Base-by-base conservation (phyloP, 176 grass and related monocot genomes). In the Triticum monococcum region DNA sequence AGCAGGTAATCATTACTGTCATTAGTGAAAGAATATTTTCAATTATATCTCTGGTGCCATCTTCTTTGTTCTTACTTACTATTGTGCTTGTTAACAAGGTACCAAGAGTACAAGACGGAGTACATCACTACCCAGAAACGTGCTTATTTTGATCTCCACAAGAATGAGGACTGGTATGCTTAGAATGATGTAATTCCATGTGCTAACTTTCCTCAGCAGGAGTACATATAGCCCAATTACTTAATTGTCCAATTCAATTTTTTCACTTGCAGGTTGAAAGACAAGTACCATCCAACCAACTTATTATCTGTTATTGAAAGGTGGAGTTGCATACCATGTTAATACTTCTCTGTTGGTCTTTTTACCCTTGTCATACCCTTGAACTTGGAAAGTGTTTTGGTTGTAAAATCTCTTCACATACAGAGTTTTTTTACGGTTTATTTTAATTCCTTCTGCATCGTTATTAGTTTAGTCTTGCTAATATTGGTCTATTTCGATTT, bases 281-380 rank as follows among this genome's bases (percentile, higher is more conserved):
- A 97, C 78, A 99, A 99, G 83, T 99, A 99, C 85, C 97, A 99
- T 79, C 97, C 97, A 12, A 99, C 97, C 72, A 96, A 99, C 72
- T 89, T 99, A 62, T 78, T 94, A 87, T 81, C 89, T 79, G 97
- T 99, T 67, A 95, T 99, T 67, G 92, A 99, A 89, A 99, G 91
- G 97, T 99, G 68, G 81, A 87, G 57, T 86, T 79, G 35, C 64
- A 81, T 81, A 45, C 56, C 41, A 37, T 68, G 37, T 88, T 12
- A 67, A 69, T 80, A 30, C 40, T 57, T 48, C 60, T 75, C 7
- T 86, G 45, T 85, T 75, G 56, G 25, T 31, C 14, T 18, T 88
- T 8, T 86, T 62, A 11, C 11, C 18, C 18, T 22, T 65, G 82
- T 48, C 69, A 77, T 69, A 77, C 79, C 41, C 18, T 5, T 61